These are phyloP conservation scores for Ophiostoma novo-ulmi DNA, from an alignment of 2,329 filamentous ascomycete genomes.

Conservation along the genomic window DNA sequence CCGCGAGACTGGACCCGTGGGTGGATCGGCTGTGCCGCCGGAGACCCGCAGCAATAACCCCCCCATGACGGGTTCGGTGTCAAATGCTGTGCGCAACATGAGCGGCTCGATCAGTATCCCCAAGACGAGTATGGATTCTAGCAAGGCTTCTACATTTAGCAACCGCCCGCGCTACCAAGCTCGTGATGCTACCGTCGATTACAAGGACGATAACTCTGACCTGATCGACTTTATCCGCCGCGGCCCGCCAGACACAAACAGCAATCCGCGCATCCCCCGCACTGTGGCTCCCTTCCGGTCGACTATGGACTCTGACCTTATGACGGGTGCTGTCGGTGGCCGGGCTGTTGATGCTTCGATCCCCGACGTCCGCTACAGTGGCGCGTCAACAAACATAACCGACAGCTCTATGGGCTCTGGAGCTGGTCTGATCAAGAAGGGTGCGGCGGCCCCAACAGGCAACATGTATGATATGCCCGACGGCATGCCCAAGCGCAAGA, in stretches of 20 bases:
- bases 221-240: slow-evolving; percentile 93
- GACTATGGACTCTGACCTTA: slow-evolving; percentile 81
- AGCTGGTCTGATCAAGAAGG: slow-evolving; percentile 57
- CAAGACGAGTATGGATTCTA: slow-evolving; percentile 39
- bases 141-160: slow-evolving; percentile 35
- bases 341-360: slow-evolving; percentile 55
- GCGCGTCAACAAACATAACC: slow-evolving; percentile 52
- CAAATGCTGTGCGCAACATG: slow-evolving; percentile 34
- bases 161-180: slow-evolving; percentile 57
- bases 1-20: slow-evolving; percentile 71
- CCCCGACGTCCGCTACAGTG: slow-evolving; percentile 52
- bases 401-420: slow-evolving; percentile 71
- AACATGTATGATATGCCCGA: slow-evolving; percentile 47
- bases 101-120: slow-evolving; percentile 26
- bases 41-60: background rate
- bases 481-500: slow-evolving; percentile 63
- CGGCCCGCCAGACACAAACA: slow-evolving; percentile 59
- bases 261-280: slow-evolving; percentile 68
- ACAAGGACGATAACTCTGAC: slow-evolving; percentile 68
- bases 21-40: background rate
- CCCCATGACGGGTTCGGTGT: slow-evolving; percentile 24
- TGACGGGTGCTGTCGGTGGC: slow-evolving; percentile 50
- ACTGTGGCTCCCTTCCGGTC: slow-evolving; percentile 79
- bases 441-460: background rate
- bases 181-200: slow-evolving; percentile 62